A percentile compares a stretch with the other conserved stretches of the same genome.
These are phyloP conservation scores for Arabis alpina DNA, from an alignment of 345 rosid species.

Conservation along the genomic window DNA sequence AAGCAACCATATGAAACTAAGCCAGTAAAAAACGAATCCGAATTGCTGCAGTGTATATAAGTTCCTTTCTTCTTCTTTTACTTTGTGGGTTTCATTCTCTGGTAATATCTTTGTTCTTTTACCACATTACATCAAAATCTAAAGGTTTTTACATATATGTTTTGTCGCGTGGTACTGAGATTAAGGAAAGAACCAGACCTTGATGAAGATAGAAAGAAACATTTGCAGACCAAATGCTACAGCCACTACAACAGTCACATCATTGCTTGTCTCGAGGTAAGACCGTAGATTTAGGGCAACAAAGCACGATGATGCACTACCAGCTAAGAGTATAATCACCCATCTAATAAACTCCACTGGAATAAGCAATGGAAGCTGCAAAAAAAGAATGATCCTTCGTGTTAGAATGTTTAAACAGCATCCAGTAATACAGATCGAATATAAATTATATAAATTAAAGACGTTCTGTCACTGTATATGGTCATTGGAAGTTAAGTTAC, in stretches of 20 bases:
- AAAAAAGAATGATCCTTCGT: slow-evolving; percentile 8
- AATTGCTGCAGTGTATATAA: slow-evolving; percentile 26
- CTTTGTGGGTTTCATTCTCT: slow-evolving; percentile 30
- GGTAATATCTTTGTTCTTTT: slow-evolving; percentile 24
- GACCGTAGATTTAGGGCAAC: slow-evolving; percentile 74
- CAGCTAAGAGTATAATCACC: slow-evolving; percentile 76
- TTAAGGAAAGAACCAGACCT: slow-evolving; percentile 93
- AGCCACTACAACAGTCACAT: slow-evolving; percentile 55
- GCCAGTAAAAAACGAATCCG: slow-evolving; percentile 11
- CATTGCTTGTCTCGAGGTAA: slow-evolving; percentile 49
- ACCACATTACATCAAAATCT: slow-evolving; percentile 37
- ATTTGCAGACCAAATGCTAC: slow-evolving; percentile 80
- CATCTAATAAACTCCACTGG: slow-evolving; percentile 85
- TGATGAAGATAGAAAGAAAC: slow-evolving; percentile 82
- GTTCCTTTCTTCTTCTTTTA: slow-evolving; percentile 23
- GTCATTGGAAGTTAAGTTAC: background rate
- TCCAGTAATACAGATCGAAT: background rate
- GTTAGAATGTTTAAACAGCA: slow-evolving; percentile 14
- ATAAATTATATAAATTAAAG: no score
- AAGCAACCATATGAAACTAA: slow-evolving; percentile 18
- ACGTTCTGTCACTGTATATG: background rate
- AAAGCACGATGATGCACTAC: slow-evolving; percentile 70
- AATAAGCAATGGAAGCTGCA: slow-evolving; percentile 77
- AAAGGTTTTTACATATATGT: slow-evolving; percentile 29
- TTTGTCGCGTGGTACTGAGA: background rate